Percentiles rank a stretch among this genome's conserved stretches.
phyloP scores from a whole-genome alignment of 2,329 filamentous ascomycete genomes.

The Apiospora phragmitis region DNA sequence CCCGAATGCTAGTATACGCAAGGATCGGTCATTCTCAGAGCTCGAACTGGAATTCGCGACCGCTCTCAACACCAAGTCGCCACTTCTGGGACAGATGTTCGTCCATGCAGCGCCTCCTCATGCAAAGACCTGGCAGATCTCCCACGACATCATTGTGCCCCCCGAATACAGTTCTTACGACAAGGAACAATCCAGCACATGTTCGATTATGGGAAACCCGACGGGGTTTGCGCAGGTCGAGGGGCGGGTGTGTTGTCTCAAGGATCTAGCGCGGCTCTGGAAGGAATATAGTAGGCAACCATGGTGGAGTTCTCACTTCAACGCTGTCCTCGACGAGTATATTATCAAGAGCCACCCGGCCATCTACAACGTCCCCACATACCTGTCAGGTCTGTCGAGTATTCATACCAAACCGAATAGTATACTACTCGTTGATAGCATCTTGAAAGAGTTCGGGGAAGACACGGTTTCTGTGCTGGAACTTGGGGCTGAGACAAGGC shows the following conservation, averaged over 20 bases:
- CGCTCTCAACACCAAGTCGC: background rate
- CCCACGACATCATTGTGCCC: background rate
- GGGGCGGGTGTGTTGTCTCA: background rate
- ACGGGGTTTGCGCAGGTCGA: background rate
- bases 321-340: constrained; percentile 4
- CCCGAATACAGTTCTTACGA: background rate
- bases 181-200: background rate
- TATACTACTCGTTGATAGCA: constrained; percentile 8
- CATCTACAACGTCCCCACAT: background rate
- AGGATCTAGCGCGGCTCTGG: background rate
- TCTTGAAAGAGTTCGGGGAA: constrained; percentile 7
- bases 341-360: background rate
- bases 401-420: too few species aligned
- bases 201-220: background rate
- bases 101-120: background rate
- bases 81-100: constrained; percentile 3
- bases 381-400: too few species aligned
- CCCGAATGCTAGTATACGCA: background rate
- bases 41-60: background rate
- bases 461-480: constrained; percentile 1
- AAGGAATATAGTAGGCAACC: background rate
- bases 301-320: background rate
- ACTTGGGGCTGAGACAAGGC: background rate
- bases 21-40: background rate
- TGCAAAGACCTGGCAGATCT: constrained; percentile 3